Conservation (phyloP, 257 asterid genomes). For the Rhazya stricta region DNA sequence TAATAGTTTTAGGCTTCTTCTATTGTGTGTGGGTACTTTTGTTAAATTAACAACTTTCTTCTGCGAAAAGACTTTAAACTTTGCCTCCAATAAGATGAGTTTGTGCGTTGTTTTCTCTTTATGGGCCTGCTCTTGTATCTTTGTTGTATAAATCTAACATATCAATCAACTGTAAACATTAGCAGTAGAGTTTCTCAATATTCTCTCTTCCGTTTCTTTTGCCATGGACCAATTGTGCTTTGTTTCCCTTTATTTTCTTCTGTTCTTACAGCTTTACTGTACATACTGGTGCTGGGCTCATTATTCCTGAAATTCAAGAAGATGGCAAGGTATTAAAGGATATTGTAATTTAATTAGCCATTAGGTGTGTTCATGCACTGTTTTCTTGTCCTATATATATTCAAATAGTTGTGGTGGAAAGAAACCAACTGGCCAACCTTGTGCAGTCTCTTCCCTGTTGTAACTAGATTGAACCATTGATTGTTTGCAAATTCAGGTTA, state of each 20-base stretch:
- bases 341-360: background rate
- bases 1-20: background rate
- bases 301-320: conserved; percentile 85
- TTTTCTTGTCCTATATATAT: background rate
- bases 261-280: conserved; percentile 59
- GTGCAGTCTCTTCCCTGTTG: background rate
- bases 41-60: background rate
- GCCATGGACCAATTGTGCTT: background rate
- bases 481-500: conserved; percentile 48
- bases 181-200: background rate
- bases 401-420: background rate
- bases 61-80: background rate
- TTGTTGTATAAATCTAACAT: background rate
- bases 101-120: background rate
- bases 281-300: conserved; percentile 89
- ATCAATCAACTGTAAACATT: background rate
- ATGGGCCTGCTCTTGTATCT: background rate
- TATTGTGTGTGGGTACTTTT: background rate
- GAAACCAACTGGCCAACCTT: background rate
- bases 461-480: conserved; percentile 3
- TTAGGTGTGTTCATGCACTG: background rate
- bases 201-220: background rate
- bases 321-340: conserved; percentile 64
- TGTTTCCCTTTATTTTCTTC: background rate
- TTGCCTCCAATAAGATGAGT: background rate